These are phyloP conservation scores for Amylostereum areolatum DNA, from an alignment of 1,284 basidiomycete species.

Conservation along the genomic window DNA sequence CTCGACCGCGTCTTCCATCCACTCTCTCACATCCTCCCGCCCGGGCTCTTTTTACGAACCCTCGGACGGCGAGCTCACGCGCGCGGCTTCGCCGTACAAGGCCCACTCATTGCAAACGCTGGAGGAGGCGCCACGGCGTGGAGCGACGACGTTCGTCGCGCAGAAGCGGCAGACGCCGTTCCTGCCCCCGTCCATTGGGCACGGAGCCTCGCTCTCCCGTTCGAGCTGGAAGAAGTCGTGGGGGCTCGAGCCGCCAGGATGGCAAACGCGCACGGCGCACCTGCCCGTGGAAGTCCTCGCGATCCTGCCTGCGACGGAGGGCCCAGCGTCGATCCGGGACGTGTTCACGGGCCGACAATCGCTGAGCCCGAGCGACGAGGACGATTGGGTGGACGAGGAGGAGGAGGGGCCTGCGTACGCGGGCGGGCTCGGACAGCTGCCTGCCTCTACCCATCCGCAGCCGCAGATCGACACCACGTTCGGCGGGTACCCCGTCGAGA, in stretches of 20 bases:
- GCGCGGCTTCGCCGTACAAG: slow-evolving; percentile 50
- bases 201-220: slow-evolving; percentile 46
- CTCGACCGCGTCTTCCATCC: slow-evolving; percentile 67
- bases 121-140: slow-evolving; percentile 46
- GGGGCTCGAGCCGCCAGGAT: slow-evolving; percentile 79
- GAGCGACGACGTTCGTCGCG: slow-evolving; percentile 60
- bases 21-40: slow-evolving; percentile 66
- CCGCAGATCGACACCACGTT: slow-evolving; percentile 7
- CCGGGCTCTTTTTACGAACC: slow-evolving; percentile 71
- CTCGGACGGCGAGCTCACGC: slow-evolving; percentile 55
- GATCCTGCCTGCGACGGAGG: slow-evolving; percentile 52
- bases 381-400: slow-evolving; percentile 82
- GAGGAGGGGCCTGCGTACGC: slow-evolving; percentile 71
- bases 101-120: slow-evolving; percentile 32
- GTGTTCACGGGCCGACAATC: slow-evolving; percentile 68
- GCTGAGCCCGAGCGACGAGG: slow-evolving; percentile 61
- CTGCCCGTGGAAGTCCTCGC: slow-evolving; percentile 68
- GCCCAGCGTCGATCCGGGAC: slow-evolving; percentile 51
- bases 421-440: slow-evolving; percentile 71
- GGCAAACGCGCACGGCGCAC: slow-evolving; percentile 66
- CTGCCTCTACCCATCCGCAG: slow-evolving; percentile 28
- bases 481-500: slow-evolving; percentile 9
- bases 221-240: slow-evolving; percentile 84
- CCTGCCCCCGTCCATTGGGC: slow-evolving; percentile 30
- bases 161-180: slow-evolving; percentile 70